These are phyloP conservation scores for Starmerella vaccinii DNA, from an alignment of 805 yeast genomes.

Conservation along the genomic window DNA sequence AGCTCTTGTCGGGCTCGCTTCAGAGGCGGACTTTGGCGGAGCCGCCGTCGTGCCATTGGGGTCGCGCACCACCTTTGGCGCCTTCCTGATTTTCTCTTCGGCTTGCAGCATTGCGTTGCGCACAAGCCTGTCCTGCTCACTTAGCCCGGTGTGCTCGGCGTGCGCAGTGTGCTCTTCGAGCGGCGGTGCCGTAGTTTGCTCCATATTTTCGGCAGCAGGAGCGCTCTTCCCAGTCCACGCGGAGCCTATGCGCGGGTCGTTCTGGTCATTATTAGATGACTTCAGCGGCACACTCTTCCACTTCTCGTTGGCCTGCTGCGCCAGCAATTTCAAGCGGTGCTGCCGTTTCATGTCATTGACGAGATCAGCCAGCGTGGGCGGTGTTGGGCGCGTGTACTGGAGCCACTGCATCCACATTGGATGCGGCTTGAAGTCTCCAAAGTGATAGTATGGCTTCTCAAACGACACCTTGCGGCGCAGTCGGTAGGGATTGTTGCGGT, in stretches of 20 bases:
- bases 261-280: background rate
- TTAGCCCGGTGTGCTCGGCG: background rate
- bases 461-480: constrained; percentile 45
- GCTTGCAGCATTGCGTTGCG: constrained; percentile 8
- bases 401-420: constrained; percentile 76
- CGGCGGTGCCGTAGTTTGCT: background rate
- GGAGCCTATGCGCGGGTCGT: constrained; percentile 19
- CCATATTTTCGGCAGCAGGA: background rate
- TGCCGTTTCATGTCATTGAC: constrained; percentile 48
- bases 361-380: constrained; percentile 59
- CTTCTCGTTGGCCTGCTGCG: constrained; percentile 35
- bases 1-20: background rate
- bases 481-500: constrained; percentile 41
- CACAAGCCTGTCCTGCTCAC: background rate
- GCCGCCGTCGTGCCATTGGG: background rate
- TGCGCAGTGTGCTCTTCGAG: background rate
- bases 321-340: constrained; percentile 41
- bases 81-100: background rate
- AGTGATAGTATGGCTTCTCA: constrained; percentile 36
- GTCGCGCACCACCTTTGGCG: constrained; percentile 11
- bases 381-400: constrained; percentile 45
- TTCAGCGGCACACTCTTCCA: constrained; percentile 33
- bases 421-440: constrained; percentile 30
- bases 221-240: constrained; percentile 21
- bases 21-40: background rate